Evolutionary conservation across 768 basidiomycete genomes (phyloP), one percentile per base, ranked within the genome.

Genomic region (Pleurotus sapidus): DNA sequence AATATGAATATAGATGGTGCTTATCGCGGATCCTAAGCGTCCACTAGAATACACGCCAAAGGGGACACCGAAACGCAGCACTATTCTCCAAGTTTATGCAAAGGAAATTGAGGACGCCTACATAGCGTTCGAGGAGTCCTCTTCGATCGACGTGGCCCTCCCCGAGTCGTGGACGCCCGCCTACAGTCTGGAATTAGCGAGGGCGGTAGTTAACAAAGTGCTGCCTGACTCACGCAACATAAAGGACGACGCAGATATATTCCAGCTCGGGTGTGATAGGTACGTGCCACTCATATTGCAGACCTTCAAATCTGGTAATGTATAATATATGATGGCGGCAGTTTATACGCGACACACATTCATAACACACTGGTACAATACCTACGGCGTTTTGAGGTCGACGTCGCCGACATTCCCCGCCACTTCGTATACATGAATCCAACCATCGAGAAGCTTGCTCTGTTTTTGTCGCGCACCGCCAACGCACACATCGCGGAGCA

Each of bases 221-320:
- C 12, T 68, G 74, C 11, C 55, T 77, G 61, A 55, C 34, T 15
- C 48, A 42, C 34, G 25, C 11, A 37, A 55, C 11, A 57, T 70
- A 14, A 42, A 46, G 3, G 70, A 75, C 51, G 50, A 57, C 3
- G 66, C 61, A 14, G 71, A 73, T 49, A 27, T 77, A 17, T 74
- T 74, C 60, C 63, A 62, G 30, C 54, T 70, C 38, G 73, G 75
- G 9, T 69, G 72, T 49, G 73, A 73, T 51, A 72, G 71, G 70
- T 71, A 39, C 3, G 57, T n/a, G 0, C 42, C 20, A 45, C 27
- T n/a, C n/a, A n/a, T n/a, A n/a, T 20, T 7, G 27, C 46, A 9
- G 2, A 8, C 1, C 30, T 34, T 9, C 17, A 24, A 20, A 24
- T 55, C 3, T 12, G 38, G 34, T 42, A 38, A 6, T 38, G 11